A percentile compares a stretch with the other conserved stretches of the same genome.
Evolutionary conservation across 169 alveolate species (phyloP).

Genomic region (Plasmodium vinckei): DNA sequence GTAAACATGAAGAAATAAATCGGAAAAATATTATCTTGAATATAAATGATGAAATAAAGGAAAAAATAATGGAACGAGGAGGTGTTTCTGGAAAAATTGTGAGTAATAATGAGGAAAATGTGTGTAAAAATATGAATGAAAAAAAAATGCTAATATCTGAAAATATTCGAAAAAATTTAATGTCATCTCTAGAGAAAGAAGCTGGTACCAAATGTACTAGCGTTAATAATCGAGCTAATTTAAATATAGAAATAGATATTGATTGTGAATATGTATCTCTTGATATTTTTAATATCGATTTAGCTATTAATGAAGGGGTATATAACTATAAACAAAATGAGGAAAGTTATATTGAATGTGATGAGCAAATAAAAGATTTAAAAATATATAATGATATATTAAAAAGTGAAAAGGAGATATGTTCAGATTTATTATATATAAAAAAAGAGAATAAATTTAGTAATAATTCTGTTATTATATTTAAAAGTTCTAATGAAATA

Average conservation of each 20-base stretch:
- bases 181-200: not conserved
- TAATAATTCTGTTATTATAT: not conserved
- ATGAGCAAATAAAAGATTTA: slow-evolving; percentile 39
- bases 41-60: slow-evolving; percentile 30
- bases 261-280: slow-evolving; percentile 28
- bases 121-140: not conserved
- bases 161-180: not conserved
- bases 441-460: not conserved
- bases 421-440: not conserved
- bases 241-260: slow-evolving; percentile 27
- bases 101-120: too few species aligned
- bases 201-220: slow-evolving; percentile 1
- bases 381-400: slow-evolving; percentile 27
- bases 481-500: slow-evolving; percentile 57
- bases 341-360: slow-evolving; percentile 54
- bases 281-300: slow-evolving; percentile 47
- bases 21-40: slow-evolving; percentile 11
- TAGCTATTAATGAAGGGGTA: slow-evolving; percentile 55
- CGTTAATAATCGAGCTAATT: slow-evolving; percentile 33
- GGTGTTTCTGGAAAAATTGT: not conserved
- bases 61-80: not conserved
- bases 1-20: not conserved
- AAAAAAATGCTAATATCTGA: not conserved
- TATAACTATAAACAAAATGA: slow-evolving; percentile 36
- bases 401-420: slow-evolving; percentile 15